phyloP scores from a whole-genome alignment of 768 basidiomycete species.

The Boletus fagicola region DNA sequence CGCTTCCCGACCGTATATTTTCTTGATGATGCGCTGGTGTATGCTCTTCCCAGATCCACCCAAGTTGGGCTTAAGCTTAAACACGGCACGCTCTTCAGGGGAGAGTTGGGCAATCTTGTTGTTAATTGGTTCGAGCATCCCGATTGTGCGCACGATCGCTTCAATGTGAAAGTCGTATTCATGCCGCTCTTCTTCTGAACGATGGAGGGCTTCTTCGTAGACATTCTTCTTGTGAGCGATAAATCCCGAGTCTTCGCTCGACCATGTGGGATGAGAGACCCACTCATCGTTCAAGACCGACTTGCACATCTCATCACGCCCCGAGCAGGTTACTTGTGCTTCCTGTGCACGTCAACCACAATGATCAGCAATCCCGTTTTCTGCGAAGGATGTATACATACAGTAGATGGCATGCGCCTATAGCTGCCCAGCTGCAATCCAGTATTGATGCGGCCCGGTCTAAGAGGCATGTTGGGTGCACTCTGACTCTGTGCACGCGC shows the following conservation, averaged over 20 bases:
- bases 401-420: conserved; percentile 73
- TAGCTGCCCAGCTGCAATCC: conserved; percentile 86
- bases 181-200: conserved; percentile 96
- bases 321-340: conserved; percentile 83
- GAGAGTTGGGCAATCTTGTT: conserved; percentile 80
- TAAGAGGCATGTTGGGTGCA: conserved; percentile 34
- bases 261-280: conserved; percentile 96
- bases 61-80: conserved; percentile 87
- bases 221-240: conserved; percentile 90
- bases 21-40: conserved; percentile 92
- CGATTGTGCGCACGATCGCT: conserved; percentile 87
- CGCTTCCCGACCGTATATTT: conserved; percentile 89
- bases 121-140: conserved; percentile 86
- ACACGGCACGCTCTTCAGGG: conserved; percentile 72
- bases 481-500: conserved; percentile 47
- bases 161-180: conserved; percentile 99
- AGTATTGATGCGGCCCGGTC: conserved; percentile 63
- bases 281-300: conserved; percentile 97
- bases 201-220: conserved; percentile 95
- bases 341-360: conserved; percentile 50
- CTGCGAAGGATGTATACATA: conserved; percentile 41
- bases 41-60: conserved; percentile 83
- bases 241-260: conserved; percentile 91
- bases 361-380: not conserved
- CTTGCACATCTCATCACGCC: conserved; percentile 95